Base-by-base conservation (phyloP, 2,329 filamentous ascomycete species). In the Colletotrichum shisoi region DNA sequence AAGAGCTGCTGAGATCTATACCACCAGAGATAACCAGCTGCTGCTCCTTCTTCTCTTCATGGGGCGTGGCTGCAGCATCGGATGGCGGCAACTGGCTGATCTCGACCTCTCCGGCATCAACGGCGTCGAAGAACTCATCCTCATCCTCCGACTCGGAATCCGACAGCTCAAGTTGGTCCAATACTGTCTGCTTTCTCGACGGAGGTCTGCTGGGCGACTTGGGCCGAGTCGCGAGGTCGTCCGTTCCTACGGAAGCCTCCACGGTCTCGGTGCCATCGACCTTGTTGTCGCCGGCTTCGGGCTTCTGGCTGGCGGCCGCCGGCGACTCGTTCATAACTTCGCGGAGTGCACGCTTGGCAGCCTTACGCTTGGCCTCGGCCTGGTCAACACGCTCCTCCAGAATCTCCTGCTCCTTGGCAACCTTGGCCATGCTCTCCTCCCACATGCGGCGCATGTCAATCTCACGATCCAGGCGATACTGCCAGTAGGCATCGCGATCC, bases 351-450 rank as follows among this genome's bases (percentile, higher is more conserved):
- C 90, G 89, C 82, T 97, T 98, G 3, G 95, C 95, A 70, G 91
- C 86, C 76, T 91, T 94, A 64, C 93, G 87, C 83, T 96, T 98
- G 75, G 91, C 87, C 77, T 98, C 94, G 1, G 93, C 92, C 78
- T 97, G 92, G 51, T 92, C 93, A 68, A 97, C 91, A 65, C 89
- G 90, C 42, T 88, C 92, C 76, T 98, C 93, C 1, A 99, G 85
- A 58, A 93, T 87, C 78, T 98, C 95, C 73, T 99, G 95, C 76
- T 99, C 95, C 63, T 88, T 89, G 19, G 94, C 95, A n/a, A 99
- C 91, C 73, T 94, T 89, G 11, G 95, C 93, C 95, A 99, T 97
- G 79, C 94, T 98, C 74, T 99, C 95, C 79, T 99, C 95, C 95
- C 95, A 99, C 88, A 99, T 92, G 67, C 92, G 90, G 44, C 95